Evolutionary conservation across 495 filamentous ascomycete genomes (phyloP).

Genomic region (Aspergillus nanangensis): DNA sequence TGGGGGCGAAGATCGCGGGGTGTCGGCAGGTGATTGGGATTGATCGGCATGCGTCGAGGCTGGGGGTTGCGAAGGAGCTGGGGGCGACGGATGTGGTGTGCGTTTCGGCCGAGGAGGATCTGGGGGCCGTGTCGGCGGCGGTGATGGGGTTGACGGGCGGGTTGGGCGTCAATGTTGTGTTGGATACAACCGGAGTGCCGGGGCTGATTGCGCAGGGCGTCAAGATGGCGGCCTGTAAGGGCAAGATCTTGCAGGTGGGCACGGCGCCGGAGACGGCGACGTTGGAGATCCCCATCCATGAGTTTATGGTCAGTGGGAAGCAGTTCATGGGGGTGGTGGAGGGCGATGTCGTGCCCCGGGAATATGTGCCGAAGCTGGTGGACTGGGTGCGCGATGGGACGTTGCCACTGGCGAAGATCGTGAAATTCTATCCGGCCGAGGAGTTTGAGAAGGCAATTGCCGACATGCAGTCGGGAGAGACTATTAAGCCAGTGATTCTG

Average conservation of each 20-base stretch:
- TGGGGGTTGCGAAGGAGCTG: slow-evolving; percentile 31
- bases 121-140: slow-evolving; percentile 1
- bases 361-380: slow-evolving; percentile 29
- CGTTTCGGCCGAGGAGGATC: background rate
- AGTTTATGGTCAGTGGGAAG: slow-evolving; percentile 17
- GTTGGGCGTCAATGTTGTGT: slow-evolving; percentile 20
- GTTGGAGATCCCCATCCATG: slow-evolving; percentile 11
- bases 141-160: slow-evolving; percentile 7
- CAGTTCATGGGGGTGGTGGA: slow-evolving; percentile 15
- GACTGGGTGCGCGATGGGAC: slow-evolving; percentile 22
- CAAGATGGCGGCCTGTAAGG: slow-evolving; percentile 13
- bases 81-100: slow-evolving; percentile 35
- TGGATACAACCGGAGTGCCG: slow-evolving; percentile 32
- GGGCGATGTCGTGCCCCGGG: slow-evolving; percentile 12
- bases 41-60: slow-evolving; percentile 26
- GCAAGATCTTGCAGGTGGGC: slow-evolving; percentile 10
- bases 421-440: slow-evolving; percentile 10
- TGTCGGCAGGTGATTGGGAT: slow-evolving; percentile 30
- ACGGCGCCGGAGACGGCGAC: slow-evolving; percentile 7
- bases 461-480: slow-evolving; percentile 10
- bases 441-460: slow-evolving; percentile 9
- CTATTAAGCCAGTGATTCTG: slow-evolving; percentile 14
- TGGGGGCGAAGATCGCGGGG: slow-evolving; percentile 19
- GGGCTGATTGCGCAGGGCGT: slow-evolving; percentile 23
- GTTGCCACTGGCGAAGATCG: slow-evolving; percentile 20